These are phyloP conservation scores for Beauveria sp. DNA, from an alignment of 2,329 filamentous ascomycete species.

Conservation along the genomic window DNA sequence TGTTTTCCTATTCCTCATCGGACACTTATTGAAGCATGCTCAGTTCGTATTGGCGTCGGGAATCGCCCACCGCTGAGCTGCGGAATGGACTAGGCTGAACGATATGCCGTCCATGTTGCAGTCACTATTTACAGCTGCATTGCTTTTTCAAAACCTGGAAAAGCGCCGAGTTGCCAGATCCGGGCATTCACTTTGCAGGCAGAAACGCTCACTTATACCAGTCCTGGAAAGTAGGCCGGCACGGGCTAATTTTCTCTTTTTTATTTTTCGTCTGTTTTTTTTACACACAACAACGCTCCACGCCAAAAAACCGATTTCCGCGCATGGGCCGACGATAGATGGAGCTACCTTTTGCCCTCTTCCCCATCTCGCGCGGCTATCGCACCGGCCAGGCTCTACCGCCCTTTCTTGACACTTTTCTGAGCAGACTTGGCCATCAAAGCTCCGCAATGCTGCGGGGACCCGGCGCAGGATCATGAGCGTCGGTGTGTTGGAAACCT, in stretches of 20 bases:
- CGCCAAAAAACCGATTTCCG: not conserved
- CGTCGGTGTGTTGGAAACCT: not conserved
- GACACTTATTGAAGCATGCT: too few relatives aligned
- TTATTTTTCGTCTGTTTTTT: not conserved
- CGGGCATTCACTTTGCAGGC: not conserved
- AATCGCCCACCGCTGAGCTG: not conserved
- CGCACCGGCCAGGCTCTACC: not conserved
- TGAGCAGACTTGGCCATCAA: not conserved
- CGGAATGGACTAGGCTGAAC: too few relatives aligned
- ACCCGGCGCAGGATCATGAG: not conserved
- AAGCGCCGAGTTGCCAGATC: conserved; percentile 9
- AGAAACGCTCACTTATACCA: not conserved
- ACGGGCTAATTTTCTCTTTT: not conserved
- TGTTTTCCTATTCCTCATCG: too few relatives aligned
- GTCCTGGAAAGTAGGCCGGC: not conserved
- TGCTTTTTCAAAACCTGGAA: not conserved
- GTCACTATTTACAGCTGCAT: not conserved
- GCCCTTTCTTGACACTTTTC: not conserved
- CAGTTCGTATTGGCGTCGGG: too few relatives aligned
- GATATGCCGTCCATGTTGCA: not conserved
- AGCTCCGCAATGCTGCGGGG: not conserved
- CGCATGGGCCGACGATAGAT: not conserved
- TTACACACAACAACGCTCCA: not conserved
- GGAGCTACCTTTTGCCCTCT: not conserved
- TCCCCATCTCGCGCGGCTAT: not conserved